Evolutionary conservation across 345 rosid species (phyloP).

Genomic region (Populus pruinosa): DNA sequence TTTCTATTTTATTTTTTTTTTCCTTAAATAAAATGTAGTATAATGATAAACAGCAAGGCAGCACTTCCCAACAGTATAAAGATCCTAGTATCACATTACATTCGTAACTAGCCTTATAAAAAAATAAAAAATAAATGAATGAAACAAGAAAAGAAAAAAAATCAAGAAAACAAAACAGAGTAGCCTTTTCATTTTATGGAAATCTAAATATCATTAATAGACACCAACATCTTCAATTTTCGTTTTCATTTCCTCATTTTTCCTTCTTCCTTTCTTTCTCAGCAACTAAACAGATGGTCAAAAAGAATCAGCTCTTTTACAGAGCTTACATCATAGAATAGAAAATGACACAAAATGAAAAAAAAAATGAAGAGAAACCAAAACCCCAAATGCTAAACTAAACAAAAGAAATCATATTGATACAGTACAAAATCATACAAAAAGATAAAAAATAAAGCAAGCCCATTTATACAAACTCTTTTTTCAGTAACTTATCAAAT

Average conservation of each 20-base stretch:
- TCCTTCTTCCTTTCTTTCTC: too few species aligned
- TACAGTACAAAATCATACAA: neutral
- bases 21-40: neutral
- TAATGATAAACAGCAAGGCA: neutral
- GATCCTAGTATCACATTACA: too few species aligned
- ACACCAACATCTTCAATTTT: too few species aligned
- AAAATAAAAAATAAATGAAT: too few species aligned
- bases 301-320: neutral
- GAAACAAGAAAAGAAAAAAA: too few species aligned
- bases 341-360: neutral
- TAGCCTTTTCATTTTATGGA: too few species aligned
- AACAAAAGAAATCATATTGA: neutral
- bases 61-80: too few species aligned
- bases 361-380: neutral
- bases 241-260: too few species aligned
- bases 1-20: neutral
- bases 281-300: neutral
- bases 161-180: too few species aligned
- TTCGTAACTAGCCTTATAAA: too few species aligned
- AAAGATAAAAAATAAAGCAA: neutral
- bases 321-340: neutral
- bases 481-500: neutral
- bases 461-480: neutral
- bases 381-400: neutral
- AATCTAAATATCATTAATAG: too few species aligned